These are phyloP conservation scores for Venturia effusa DNA, from an alignment of 2,329 filamentous ascomycete genomes.

Conservation along the genomic window DNA sequence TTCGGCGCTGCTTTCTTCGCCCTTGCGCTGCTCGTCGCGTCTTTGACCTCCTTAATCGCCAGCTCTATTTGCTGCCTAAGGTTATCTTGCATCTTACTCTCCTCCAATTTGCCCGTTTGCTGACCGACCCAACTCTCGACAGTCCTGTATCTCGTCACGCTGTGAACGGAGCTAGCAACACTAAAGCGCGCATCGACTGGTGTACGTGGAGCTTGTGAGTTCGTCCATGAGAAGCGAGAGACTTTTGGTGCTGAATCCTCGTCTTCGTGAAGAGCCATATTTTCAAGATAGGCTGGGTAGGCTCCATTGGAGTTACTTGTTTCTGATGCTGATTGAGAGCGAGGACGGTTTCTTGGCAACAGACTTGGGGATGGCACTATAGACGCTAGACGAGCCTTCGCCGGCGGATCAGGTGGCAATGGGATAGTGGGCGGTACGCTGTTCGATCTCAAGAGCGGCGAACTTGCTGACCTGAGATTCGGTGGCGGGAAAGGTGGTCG, in stretches of 20 bases:
- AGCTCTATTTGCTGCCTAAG: constrained; percentile 24
- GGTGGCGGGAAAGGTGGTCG: constrained; percentile 8
- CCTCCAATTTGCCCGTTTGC: constrained; percentile 27
- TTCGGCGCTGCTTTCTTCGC: background rate
- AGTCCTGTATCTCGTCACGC: constrained; percentile 28
- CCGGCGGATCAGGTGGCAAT: constrained; percentile 27
- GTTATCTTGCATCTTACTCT: constrained; percentile 22
- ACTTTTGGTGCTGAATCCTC: constrained; percentile 6
- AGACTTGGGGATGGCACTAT: constrained; percentile 63
- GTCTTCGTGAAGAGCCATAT: background rate
- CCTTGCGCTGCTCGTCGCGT: background rate
- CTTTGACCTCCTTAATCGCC: constrained; percentile 17
- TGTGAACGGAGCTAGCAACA: constrained; percentile 26
- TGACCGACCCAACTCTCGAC: constrained; percentile 31
- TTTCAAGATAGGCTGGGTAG: constrained; percentile 39
- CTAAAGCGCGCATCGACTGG: constrained; percentile 25
- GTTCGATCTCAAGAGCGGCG: constrained; percentile 24
- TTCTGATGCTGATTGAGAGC: constrained; percentile 64
- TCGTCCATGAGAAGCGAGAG: constrained; percentile 28
- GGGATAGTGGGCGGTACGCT: constrained; percentile 20
- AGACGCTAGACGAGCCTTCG: constrained; percentile 52
- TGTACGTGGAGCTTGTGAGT: constrained; percentile 28
- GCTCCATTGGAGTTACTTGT: constrained; percentile 71
- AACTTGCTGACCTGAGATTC: constrained; percentile 16
- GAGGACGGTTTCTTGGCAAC: constrained; percentile 74